phyloP scores from a whole-genome alignment of 257 asterid species.

The Catharanthus roseus region DNA sequence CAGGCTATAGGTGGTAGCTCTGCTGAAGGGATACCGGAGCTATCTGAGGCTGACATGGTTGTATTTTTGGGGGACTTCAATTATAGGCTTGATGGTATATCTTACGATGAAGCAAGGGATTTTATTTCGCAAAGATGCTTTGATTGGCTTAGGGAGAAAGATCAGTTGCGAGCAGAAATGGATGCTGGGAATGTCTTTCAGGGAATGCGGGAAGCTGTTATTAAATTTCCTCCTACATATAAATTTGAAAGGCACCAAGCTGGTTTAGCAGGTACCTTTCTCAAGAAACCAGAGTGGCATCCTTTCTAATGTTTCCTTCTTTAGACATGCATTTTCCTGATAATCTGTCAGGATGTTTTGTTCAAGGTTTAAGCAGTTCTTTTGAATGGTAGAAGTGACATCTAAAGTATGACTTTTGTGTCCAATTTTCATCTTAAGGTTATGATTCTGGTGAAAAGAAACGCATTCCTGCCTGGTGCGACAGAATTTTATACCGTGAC shows the following conservation, averaged over 20 bases:
- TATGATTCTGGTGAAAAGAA: constrained; percentile 99
- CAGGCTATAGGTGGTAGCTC: constrained; percentile 50
- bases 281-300: constrained; percentile 2
- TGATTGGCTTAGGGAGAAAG: constrained; percentile 95
- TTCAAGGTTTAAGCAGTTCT: background rate
- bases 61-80: constrained; percentile 94
- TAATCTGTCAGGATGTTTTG: background rate
- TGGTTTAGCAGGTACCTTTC: constrained; percentile 80
- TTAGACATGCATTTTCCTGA: background rate
- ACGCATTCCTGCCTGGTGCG: constrained; percentile 99
- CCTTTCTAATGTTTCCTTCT: background rate
- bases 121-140: constrained; percentile 92
- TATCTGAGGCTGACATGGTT: constrained; percentile 95
- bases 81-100: constrained; percentile 83
- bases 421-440: constrained; percentile 38
- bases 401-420: background rate
- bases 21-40: constrained; percentile 71
- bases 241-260: constrained; percentile 87
- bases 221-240: constrained; percentile 92
- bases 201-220: constrained; percentile 96
- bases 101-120: constrained; percentile 96
- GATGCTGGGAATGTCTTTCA: constrained; percentile 90
- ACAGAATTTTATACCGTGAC: constrained; percentile 90
- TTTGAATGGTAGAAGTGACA: background rate
- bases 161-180: constrained; percentile 90